Evolutionary conservation across 352 stramenopile genomes (phyloP).

Genomic region (Phytophthora agathidicida): DNA sequence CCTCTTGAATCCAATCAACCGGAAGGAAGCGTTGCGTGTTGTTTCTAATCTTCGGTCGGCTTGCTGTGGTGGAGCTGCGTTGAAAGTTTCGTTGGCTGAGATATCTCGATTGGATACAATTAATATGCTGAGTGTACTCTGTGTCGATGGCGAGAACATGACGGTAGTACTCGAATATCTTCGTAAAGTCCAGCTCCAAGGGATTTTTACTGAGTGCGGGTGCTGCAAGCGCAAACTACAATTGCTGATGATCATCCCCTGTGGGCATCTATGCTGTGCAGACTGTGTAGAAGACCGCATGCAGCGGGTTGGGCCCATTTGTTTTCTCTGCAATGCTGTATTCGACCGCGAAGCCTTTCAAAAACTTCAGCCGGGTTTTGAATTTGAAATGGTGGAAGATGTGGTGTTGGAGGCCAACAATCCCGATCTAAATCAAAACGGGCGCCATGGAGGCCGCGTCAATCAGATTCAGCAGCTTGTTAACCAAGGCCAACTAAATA

Average conservation of each 20-base stretch:
- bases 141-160: constrained; percentile 54
- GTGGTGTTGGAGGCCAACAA: constrained; percentile 19
- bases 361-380: constrained; percentile 83
- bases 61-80: constrained; percentile 55
- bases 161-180: constrained; percentile 56
- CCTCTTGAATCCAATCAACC: constrained; percentile 77
- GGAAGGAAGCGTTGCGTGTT: constrained; percentile 61
- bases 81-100: constrained; percentile 50
- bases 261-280: constrained; percentile 91
- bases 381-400: constrained; percentile 57
- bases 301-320: constrained; percentile 51
- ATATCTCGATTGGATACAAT: constrained; percentile 64
- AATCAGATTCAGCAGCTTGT: constrained; percentile 38
- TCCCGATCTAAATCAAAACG: constrained; percentile 28
- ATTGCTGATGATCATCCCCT: constrained; percentile 92
- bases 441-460: constrained; percentile 18
- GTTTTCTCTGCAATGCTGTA: constrained; percentile 51
- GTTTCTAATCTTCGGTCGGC: constrained; percentile 66
- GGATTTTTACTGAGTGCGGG: constrained; percentile 68
- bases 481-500: constrained; percentile 26
- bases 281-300: constrained; percentile 91
- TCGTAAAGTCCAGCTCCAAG: constrained; percentile 48
- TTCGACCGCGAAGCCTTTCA: constrained; percentile 93
- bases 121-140: constrained; percentile 47
- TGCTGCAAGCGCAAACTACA: constrained; percentile 86